Conservation (phyloP, 345 rosid genomes). For the Eucalyptus polyanthemos region DNA sequence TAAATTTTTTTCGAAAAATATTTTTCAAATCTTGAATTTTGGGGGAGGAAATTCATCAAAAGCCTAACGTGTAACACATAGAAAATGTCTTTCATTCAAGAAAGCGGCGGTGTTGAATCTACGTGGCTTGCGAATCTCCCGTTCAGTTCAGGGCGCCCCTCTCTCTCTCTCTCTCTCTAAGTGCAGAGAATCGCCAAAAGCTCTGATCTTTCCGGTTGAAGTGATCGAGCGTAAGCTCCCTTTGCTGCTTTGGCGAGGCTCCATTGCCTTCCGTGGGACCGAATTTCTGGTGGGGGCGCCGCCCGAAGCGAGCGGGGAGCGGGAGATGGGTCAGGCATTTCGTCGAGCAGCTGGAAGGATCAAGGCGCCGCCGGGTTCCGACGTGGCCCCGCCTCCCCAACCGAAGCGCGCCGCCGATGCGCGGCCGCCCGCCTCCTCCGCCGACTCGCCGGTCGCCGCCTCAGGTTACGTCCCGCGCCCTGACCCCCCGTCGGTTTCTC, state of each 20-base stretch:
- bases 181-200: not conserved
- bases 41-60: not conserved
- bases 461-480: not conserved
- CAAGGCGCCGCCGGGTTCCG: conserved; percentile 11
- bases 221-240: not conserved
- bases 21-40: not conserved
- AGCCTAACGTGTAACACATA: not conserved
- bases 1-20: not conserved
- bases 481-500: not conserved
- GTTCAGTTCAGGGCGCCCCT: not conserved
- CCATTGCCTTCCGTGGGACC: not conserved
- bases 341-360: conserved; percentile 92
- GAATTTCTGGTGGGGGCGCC: not conserved
- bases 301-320: not conserved
- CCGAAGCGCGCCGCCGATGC: conserved; percentile 3
- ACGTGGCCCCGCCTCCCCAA: conserved; percentile 22
- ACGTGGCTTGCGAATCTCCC: not conserved
- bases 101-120: not conserved
- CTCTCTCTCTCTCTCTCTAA: not conserved
- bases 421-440: conserved; percentile 13
- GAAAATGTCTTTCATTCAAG: not conserved
- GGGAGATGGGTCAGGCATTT: conserved; percentile 90
- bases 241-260: not conserved
- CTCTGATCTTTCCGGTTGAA: not conserved
- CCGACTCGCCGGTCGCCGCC: conserved; percentile 2